A percentile compares a stretch with the other conserved stretches of the same genome.
These are phyloP conservation scores for Vanrija sp. DNA, from an alignment of 1,284 basidiomycete species.

Conservation along the genomic window DNA sequence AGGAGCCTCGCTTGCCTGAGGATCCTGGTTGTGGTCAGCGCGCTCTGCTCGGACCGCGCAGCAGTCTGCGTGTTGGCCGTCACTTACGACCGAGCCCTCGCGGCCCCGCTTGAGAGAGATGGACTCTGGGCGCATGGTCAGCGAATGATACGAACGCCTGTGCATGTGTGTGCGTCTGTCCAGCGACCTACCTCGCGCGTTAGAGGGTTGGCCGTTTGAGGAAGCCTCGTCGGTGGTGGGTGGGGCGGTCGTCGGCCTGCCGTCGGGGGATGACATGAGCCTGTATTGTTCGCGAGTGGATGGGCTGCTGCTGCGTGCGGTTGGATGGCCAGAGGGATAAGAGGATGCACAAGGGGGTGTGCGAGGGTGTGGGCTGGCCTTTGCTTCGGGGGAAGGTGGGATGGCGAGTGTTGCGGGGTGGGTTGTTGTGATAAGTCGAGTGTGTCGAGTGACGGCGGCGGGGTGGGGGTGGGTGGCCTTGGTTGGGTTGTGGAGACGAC, in stretches of 20 bases:
- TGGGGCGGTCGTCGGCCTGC: slow-evolving; percentile 3
- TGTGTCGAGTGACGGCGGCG: background rate
- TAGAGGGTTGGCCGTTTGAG: too few species aligned
- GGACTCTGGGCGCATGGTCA: slow-evolving; percentile 14
- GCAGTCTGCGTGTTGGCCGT: too few species aligned
- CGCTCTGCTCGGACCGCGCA: too few species aligned
- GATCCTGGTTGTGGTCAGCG: slow-evolving; percentile 17
- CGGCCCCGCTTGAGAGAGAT: slow-evolving; percentile 41
- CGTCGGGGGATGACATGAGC: slow-evolving; percentile 4
- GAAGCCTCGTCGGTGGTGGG: slow-evolving; percentile 2
- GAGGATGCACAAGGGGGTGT: background rate
- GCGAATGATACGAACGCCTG: background rate
- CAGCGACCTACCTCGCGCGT: too few species aligned
- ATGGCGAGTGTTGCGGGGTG: background rate
- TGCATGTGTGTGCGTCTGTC: too few species aligned
- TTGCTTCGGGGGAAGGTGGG: background rate
- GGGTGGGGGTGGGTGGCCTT: background rate
- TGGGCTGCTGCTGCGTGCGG: too few species aligned
- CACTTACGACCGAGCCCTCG: slow-evolving; percentile 43
- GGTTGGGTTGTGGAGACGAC: background rate
- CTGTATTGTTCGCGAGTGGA: too few species aligned
- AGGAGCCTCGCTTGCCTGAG: slow-evolving; percentile 13
- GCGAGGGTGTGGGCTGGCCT: background rate
- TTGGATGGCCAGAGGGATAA: background rate
- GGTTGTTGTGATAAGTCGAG: background rate